A percentile compares a stretch with the other conserved stretches of the same genome.
These are phyloP conservation scores for Ophiosphaerella herpotricha DNA, from an alignment of 2,329 filamentous ascomycete species.

Conservation along the genomic window DNA sequence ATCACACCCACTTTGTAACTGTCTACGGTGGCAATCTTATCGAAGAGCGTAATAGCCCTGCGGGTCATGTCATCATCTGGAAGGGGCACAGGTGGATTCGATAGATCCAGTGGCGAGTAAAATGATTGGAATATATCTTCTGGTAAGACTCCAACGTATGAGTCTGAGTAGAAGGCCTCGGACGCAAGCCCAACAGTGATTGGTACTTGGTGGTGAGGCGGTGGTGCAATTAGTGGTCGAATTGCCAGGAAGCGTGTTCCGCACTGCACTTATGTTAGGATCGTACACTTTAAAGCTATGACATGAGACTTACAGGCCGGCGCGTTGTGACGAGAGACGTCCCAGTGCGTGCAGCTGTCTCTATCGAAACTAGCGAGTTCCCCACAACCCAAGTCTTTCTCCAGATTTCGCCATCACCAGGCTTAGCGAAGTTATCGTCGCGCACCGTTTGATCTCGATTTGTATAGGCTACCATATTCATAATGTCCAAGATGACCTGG, in stretches of 20 bases:
- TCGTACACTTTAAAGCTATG: slow-evolving; percentile 21
- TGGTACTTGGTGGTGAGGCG: slow-evolving; percentile 49
- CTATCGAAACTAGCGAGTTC: slow-evolving; percentile 73
- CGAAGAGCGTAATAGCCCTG: slow-evolving; percentile 79
- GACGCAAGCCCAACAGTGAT: slow-evolving; percentile 46
- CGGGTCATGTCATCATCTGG: slow-evolving; percentile 71
- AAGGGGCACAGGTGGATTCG: slow-evolving; percentile 71
- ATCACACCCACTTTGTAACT: slow-evolving; percentile 95
- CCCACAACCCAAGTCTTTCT: slow-evolving; percentile 74
- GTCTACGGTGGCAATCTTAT: slow-evolving; percentile 86
- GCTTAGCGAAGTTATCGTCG: slow-evolving; percentile 67
- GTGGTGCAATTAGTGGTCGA: slow-evolving; percentile 42
- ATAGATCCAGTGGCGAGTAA: slow-evolving; percentile 57
- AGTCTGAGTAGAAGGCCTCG: slow-evolving; percentile 51
- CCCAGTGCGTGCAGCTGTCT: slow-evolving; percentile 69
- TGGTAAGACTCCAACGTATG: slow-evolving; percentile 68
- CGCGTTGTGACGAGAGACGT: slow-evolving; percentile 73
- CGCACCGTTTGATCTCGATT: slow-evolving; percentile 78
- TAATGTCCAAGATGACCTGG: slow-evolving; percentile 90
- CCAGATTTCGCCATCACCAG: slow-evolving; percentile 67
- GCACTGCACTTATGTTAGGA: slow-evolving; percentile 33
- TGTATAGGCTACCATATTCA: slow-evolving; percentile 85
- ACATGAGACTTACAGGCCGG: slow-evolving; percentile 69
- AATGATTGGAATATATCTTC: slow-evolving; percentile 75
- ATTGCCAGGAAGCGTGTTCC: slow-evolving; percentile 49